Evolutionary conservation across 495 filamentous ascomycete genomes (phyloP), one percentile per base, ranked within the genome.

Genomic region (Oidiodendron maius): DNA sequence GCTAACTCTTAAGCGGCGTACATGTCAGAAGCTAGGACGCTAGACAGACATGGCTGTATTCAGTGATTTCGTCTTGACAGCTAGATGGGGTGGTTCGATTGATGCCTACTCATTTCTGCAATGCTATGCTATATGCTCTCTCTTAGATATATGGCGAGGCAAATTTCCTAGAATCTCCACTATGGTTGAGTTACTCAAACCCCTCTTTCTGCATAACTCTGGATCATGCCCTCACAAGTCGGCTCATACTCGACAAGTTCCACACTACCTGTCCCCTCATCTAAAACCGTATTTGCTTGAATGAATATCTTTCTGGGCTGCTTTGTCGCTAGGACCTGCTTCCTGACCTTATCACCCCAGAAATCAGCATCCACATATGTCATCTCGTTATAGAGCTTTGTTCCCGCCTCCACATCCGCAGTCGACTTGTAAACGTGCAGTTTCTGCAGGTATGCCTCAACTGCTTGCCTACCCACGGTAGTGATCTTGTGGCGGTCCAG

Each of bases 291-390:
- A 68, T 95, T 98, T 26, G 86, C 89, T 69, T 96, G 89, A 15
- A 98, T 91, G 68, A 95, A 97, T 34, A 96, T 84, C 74, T 96
- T 98, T 47, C 93, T 75, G 28, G 93, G 91, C 55, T 88, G 83
- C 73, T 94, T 95, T 68, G 87, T 87, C 63, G 75, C 73, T 55
- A 96, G 64, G 16, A 96, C 93, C 43, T 86, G 77, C 24, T 85
- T 74, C 42, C 93, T 72, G 18, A 95, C 80, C 59, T 80, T 81
- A 46, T 76, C 76, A 13, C 77, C 84, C 83, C 84, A 95, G 69
- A 84, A 95, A 18, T 83, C 81, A 16, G 83, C 71, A 17, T 81
- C 77, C 25, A 96, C 91, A 9, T 71, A 68, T 16, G 90, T 95
- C 72, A 95, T 89, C 39, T 84, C 75, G 42, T 80, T 77, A 62